phyloP scores from a whole-genome alignment of 345 rosid genomes.

The Erysimum cheiranthoides region DNA sequence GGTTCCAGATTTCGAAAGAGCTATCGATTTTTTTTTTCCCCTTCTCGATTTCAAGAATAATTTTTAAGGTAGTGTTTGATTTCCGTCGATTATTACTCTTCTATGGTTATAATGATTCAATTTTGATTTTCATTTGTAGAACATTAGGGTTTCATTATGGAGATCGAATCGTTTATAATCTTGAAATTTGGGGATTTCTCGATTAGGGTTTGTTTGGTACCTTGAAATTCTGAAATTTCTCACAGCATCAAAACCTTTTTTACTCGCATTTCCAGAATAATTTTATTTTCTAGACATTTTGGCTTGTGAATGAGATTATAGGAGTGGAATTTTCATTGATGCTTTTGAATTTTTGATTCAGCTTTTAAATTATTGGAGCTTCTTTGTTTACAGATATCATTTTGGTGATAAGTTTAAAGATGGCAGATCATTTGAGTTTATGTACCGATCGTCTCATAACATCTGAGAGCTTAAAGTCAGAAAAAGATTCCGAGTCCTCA shows the following conservation, averaged over 20 bases:
- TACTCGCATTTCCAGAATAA: background rate
- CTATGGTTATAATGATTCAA: conserved; percentile 3
- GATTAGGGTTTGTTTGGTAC: background rate
- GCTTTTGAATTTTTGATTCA: conserved; percentile 16
- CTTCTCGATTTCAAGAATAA: background rate
- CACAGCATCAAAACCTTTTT: background rate
- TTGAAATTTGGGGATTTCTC: conserved; percentile 4
- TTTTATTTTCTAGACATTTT: background rate
- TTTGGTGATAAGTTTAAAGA: conserved; percentile 38
- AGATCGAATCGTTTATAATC: conserved; percentile 24
- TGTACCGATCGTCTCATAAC: conserved; percentile 68
- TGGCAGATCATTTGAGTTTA: conserved; percentile 82
- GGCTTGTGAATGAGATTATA: background rate
- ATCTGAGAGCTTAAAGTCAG: conserved; percentile 49
- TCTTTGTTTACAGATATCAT: conserved; percentile 37
- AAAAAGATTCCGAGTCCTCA: conserved; percentile 40
- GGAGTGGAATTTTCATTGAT: background rate
- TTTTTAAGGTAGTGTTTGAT: conserved; percentile 36
- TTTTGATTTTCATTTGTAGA: conserved; percentile 15
- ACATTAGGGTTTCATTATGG: conserved; percentile 39
- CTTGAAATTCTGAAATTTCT: background rate
- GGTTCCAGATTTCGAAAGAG: conserved; percentile 32
- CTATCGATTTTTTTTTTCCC: too few relatives aligned
- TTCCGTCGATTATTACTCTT: conserved; percentile 1
- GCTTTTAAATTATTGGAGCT: background rate